Base-by-base conservation (phyloP, 1,284 basidiomycete species). In the Sporisorium graminicola region DNA sequence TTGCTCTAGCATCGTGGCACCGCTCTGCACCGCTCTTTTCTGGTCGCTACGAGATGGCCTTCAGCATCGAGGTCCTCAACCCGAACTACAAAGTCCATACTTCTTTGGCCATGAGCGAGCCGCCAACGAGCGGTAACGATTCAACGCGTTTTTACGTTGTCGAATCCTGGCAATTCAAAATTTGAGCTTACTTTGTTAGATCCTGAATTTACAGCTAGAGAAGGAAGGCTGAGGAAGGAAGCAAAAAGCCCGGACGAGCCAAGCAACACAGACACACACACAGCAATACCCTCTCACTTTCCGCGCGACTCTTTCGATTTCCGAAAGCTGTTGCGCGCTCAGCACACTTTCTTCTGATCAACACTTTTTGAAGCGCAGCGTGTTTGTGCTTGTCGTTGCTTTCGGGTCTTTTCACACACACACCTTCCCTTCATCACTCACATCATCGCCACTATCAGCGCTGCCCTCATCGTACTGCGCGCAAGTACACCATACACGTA, bases 211-310 rank as follows among this genome's bases (percentile, higher is more conserved):
- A 8, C 26, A 26, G 24, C 7, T 10, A 33, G 12, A 33, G 31
- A 51, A 51, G 50, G 50, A 51, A 51, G 31, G 27, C 29, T 27
- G 50, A 51, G 50, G 50, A 51, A 51, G 50, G 35, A 51, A 33
- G 31, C n/a, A 7, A 51, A 31, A 51, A 29, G 24, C 29, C 22
- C 14, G 5, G 16, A 40, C 13, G 12, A 35, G 12, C 5, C 4
- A 33, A 46, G 8, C 27, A 50, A 50, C 27, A 51, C 31, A 33
- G 31, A 5, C 12, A 31, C 47, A 31, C 27, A 33, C 49, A 20
- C 27, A 50, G 24, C 35, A 6, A 8, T 18, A n/a, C 18, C n/a
- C 18, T n/a, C 27, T 18, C 47, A 29, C 27, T 27, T 49, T 49
- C 47, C 47, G 50, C 50, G 29, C 50, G 33, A 35, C 50, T 51